A percentile compares a stretch with the other conserved stretches of the same genome.
Evolutionary conservation across 495 filamentous ascomycete species (phyloP).

Genomic region (Aspergillus avenaceus): DNA sequence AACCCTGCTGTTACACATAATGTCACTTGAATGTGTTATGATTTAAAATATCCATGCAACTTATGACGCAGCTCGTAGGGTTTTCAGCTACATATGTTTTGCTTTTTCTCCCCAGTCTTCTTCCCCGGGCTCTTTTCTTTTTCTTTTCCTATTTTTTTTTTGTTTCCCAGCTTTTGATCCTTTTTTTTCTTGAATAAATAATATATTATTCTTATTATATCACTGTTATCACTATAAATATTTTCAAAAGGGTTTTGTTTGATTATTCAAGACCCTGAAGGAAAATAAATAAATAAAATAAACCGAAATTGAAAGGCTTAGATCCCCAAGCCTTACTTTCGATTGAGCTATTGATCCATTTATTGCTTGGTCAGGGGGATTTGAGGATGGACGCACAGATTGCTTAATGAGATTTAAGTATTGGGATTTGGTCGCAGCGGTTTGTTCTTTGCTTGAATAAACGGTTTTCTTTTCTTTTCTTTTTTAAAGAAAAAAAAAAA

Average conservation of each 20-base stretch:
- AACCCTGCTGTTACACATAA: not conserved
- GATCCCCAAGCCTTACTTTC: slow-evolving; percentile 10
- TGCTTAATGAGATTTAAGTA: not conserved
- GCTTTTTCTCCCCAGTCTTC: no score
- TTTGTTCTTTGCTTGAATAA: not conserved
- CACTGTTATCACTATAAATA: no score
- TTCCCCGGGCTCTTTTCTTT: no score
- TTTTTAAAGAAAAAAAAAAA: no score
- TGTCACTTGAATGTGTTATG: no score
- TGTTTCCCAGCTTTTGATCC: not conserved
- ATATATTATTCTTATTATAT: no score
- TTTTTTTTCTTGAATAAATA: not conserved
- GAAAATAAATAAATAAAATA: no score
- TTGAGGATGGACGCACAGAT: not conserved
- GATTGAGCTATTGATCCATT: slow-evolving; percentile 14
- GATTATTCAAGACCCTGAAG: not conserved
- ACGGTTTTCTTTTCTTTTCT: not conserved
- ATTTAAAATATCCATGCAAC: not conserved
- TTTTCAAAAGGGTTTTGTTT: no score
- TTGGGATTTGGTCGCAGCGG: not conserved
- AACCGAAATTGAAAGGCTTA: not conserved
- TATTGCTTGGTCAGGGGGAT: slow-evolving; percentile 6
- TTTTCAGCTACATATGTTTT: no score
- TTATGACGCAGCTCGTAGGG: not conserved
- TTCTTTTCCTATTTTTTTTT: not conserved